Percentiles rank a stretch among this genome's conserved stretches.
Evolutionary conservation across 129 eudicot species (phyloP).

Genomic region (Solidago caesia): DNA sequence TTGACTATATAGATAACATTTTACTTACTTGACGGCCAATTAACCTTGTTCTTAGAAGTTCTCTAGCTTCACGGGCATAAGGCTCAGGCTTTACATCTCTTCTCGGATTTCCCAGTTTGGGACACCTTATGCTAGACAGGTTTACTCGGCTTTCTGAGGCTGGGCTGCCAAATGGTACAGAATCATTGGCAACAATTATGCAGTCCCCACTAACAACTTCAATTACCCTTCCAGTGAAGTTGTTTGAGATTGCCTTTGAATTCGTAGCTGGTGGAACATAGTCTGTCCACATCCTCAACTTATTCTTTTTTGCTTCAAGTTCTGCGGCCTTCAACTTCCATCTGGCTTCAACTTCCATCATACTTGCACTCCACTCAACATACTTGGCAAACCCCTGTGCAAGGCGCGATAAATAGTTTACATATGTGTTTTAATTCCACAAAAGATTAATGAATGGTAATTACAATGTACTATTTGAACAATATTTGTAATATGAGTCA

Average conservation of each 20-base stretch:
- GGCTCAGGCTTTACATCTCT: constrained; percentile 72
- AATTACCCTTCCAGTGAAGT: constrained; percentile 91
- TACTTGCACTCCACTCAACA: constrained; percentile 95
- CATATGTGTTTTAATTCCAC: too few species aligned
- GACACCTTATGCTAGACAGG: constrained; percentile 91
- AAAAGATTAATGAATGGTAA: too few species aligned
- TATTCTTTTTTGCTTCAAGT: constrained; percentile 79
- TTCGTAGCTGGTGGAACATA: constrained; percentile 90
- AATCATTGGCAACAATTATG: constrained; percentile 84
- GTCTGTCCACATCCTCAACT: constrained; percentile 80
- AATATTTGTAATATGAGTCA: background rate
- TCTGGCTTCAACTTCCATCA: constrained; percentile 80
- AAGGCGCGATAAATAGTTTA: background rate
- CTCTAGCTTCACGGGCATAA: constrained; percentile 94
- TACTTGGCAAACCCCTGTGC: constrained; percentile 84
- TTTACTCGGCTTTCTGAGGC: constrained; percentile 90
- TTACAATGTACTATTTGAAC: too few species aligned
- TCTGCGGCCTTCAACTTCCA: constrained; percentile 74
- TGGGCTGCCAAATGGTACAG: constrained; percentile 91
- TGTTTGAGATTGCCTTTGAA: constrained; percentile 92
- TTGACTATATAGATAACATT: background rate
- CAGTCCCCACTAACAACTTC: constrained; percentile 98
- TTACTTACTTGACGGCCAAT: constrained; percentile 70
- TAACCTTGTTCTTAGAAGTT: constrained; percentile 64
- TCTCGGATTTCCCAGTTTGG: constrained; percentile 83